Evolutionary conservation across 306 rosid genomes (phyloP), one percentile per base, ranked within the genome.

Genomic region (Delonix regia): DNA sequence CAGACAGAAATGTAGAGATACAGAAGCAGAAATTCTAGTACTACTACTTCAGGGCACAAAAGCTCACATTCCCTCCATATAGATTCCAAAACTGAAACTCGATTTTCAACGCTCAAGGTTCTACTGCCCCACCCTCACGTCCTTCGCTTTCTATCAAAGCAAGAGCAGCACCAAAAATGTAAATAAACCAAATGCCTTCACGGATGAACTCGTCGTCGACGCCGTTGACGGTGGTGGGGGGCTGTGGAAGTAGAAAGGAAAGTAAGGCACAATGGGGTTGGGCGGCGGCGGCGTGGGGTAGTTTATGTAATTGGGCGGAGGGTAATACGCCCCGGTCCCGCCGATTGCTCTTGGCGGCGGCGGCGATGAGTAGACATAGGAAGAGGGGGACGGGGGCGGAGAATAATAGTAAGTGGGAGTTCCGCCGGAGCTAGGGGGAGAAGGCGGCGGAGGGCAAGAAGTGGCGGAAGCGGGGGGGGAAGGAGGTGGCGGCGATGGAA

Each of bases 181-280:
- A 66, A 76, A 77, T 49, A 83, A 1, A 34, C 47, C 13, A 28
- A 78, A 4, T 7, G 74, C 39, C 47, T 19, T 85, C 15, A 80
- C 12, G 27, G 56, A 38, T 4, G 83, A 30, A 14, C 79, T 19
- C 13, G 34, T 75, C 62, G 33, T 71, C 69, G 64, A 12, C 59
- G 89, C 84, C 52, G 21, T 16, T 9, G 97, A 84, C 7, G 89
- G 85, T 0, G 90, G 91, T 5, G 99, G 98, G 6, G 97, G 98
- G 60, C 42, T 87, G 12, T 96, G 60, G 61, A 68, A 96, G 84
- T 89, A 96, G 59, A 87, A 96, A 1, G 99, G 99, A 28, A 93
- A 96, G 53, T 96, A 96, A 0, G 98, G 97, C 7, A 96, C 96
- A 74, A 96, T 93, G 27, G 99, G 99, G 76, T 96, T 96, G 14